Evolutionary conservation across 2,329 filamentous ascomycete species (phyloP).

Genomic region (Fusarium sp.): DNA sequence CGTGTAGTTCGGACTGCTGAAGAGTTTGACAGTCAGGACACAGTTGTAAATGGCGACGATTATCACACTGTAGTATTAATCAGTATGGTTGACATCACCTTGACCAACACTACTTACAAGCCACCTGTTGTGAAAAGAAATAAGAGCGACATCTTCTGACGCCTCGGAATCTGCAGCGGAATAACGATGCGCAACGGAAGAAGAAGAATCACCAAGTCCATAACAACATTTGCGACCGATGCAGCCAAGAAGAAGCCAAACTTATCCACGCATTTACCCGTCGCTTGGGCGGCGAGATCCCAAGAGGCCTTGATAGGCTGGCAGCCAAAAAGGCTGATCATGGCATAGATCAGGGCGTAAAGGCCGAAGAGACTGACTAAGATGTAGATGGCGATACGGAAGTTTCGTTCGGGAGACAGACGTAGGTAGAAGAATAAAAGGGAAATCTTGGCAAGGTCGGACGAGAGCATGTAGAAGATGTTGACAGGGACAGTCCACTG

Average conservation of each 20-base stretch:
- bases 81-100: accelerated
- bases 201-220: constrained; percentile 40
- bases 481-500: constrained; percentile 46
- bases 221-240: constrained; percentile 43
- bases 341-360: constrained; percentile 41
- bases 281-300: constrained; percentile 41
- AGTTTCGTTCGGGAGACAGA: constrained; percentile 39
- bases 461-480: constrained; percentile 46
- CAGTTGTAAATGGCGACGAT: constrained; percentile 45
- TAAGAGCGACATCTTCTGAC: constrained; percentile 36
- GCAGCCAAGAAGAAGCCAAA: constrained; percentile 45
- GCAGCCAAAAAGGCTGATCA: constrained; percentile 43
- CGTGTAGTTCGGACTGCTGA: constrained; percentile 39
- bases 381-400: constrained; percentile 27
- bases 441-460: constrained; percentile 44
- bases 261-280: constrained; percentile 43
- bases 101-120: constrained; percentile 19
- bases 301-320: constrained; percentile 42
- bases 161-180: constrained; percentile 35
- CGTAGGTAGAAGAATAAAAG: constrained; percentile 45
- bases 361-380: constrained; percentile 24
- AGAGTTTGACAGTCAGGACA: constrained; percentile 39
- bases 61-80: constrained; percentile 25
- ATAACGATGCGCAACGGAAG: constrained; percentile 35
- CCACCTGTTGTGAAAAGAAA: constrained; percentile 43